Percentiles rank a stretch among this genome's conserved stretches.
phyloP scores from a whole-genome alignment of 139 green algal species.

The Zygnema circumcarinatum region DNA sequence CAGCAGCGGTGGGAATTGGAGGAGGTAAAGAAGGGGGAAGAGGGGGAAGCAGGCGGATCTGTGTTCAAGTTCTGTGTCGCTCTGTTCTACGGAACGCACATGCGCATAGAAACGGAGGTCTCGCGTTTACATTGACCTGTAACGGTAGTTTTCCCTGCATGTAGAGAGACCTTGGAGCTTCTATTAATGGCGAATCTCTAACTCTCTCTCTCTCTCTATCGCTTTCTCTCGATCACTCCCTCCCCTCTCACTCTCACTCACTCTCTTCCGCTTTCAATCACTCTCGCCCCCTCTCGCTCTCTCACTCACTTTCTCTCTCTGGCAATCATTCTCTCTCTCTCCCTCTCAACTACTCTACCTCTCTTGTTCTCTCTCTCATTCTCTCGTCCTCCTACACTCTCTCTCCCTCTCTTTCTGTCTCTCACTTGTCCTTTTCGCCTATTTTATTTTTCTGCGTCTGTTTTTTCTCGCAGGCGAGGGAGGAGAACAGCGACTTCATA shows the following conservation, averaged over 20 bases:
- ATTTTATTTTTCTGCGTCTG: not conserved
- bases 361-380: not conserved
- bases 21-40: too few relatives aligned
- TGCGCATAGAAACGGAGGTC: too few relatives aligned
- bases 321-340: not conserved
- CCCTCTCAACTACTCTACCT: not conserved
- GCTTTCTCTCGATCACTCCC: not conserved
- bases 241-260: not conserved
- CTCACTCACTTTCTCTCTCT: too few relatives aligned
- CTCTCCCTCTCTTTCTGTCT: not conserved
- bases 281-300: not conserved
- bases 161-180: not conserved
- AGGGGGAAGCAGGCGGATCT: too few relatives aligned
- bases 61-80: too few relatives aligned
- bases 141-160: too few relatives aligned
- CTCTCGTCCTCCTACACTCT: too few relatives aligned
- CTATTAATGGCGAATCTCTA: not conserved
- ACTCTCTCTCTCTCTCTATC: not conserved
- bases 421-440: not conserved
- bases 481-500: not conserved
- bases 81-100: too few relatives aligned
- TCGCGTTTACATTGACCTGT: too few relatives aligned
- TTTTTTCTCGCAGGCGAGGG: not conserved
- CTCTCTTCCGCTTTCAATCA: not conserved
- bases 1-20: too few relatives aligned